A percentile compares a stretch with the other conserved stretches of the same genome.
Conservation (phyloP, 768 basidiomycete genomes). For the Russula griseocarnosa region DNA sequence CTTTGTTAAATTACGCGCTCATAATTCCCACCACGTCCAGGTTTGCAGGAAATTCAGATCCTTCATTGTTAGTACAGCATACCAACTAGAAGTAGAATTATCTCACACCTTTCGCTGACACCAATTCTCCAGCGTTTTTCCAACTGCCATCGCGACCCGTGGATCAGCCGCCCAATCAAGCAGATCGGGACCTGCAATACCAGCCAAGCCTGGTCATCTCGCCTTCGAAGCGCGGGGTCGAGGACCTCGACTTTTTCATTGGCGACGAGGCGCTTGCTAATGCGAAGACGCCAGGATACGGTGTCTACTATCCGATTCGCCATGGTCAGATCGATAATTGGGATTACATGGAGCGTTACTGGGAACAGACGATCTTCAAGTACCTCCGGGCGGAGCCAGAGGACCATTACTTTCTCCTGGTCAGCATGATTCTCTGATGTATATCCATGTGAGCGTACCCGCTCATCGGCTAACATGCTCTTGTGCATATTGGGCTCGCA, state of each 20-base stretch:
- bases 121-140: slow-evolving; percentile 71
- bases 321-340: slow-evolving; percentile 98
- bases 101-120: slow-evolving; percentile 5
- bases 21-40: slow-evolving; percentile 40
- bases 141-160: slow-evolving; percentile 92
- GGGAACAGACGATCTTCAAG: slow-evolving; percentile 99
- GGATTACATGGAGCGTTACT: slow-evolving; percentile 98
- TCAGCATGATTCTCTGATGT: slow-evolving; percentile 42
- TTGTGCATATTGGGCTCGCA: neutral
- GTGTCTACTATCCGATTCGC: slow-evolving; percentile 92
- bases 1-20: neutral
- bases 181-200: slow-evolving; percentile 71
- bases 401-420: slow-evolving; percentile 96
- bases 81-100: slow-evolving; percentile 2
- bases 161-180: slow-evolving; percentile 57
- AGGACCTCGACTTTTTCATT: slow-evolving; percentile 99
- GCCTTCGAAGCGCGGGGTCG: slow-evolving; percentile 96
- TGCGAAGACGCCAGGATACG: slow-evolving; percentile 90
- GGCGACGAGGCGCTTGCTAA: slow-evolving; percentile 97
- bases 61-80: slow-evolving; percentile 74
- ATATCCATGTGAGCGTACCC: neutral
- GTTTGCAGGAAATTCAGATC: slow-evolving; percentile 98
- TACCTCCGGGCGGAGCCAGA: slow-evolving; percentile 97
- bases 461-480: slow-evolving; percentile 6
- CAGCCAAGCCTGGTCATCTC: slow-evolving; percentile 83